These are phyloP conservation scores for Pseudogymnoascus sp. DNA, from an alignment of 2,329 filamentous ascomycete species.

Conservation along the genomic window DNA sequence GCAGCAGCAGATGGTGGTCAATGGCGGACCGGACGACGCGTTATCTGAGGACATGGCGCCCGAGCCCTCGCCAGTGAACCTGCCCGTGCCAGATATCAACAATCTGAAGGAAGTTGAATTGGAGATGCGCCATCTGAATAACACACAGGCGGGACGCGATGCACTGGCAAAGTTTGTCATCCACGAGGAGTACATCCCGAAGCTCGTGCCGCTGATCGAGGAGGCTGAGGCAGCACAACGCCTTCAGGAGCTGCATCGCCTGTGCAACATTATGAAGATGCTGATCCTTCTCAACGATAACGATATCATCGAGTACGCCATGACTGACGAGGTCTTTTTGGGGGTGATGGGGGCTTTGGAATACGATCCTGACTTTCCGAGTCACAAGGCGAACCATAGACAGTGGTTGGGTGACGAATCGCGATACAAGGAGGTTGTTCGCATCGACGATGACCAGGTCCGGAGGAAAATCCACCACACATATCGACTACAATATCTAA, in stretches of 20 bases:
- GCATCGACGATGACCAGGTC: conserved; percentile 73
- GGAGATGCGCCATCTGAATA: conserved; percentile 70
- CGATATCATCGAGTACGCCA: conserved; percentile 85
- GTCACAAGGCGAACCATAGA: conserved; percentile 93
- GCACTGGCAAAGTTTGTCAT: conserved; percentile 82
- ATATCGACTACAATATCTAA: conserved; percentile 90
- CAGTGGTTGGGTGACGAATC: conserved; percentile 84
- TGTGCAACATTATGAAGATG: conserved; percentile 98
- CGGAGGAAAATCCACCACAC: conserved; percentile 92
- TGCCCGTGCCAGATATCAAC: conserved; percentile 72
- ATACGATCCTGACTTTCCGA: conserved; percentile 96
- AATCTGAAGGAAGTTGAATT: conserved; percentile 79
- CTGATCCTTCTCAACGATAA: conserved; percentile 93
- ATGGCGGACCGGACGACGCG: conserved; percentile 67
- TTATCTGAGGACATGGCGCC: conserved; percentile 78
- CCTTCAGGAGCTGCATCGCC: conserved; percentile 71
- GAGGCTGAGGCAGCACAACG: conserved; percentile 90
- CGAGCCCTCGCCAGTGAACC: conserved; percentile 61
- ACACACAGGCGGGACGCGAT: conserved; percentile 68
- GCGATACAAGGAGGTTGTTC: conserved; percentile 92
- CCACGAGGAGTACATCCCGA: conserved; percentile 75
- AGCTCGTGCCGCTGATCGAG: conserved; percentile 75
- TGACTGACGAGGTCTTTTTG: conserved; percentile 79
- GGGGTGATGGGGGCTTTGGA: conserved; percentile 93
- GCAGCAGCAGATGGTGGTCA: conserved; percentile 63